Evolutionary conservation across 768 basidiomycete species (phyloP), one percentile per base, ranked within the genome.

Genomic region (Mycena kentingensis): DNA sequence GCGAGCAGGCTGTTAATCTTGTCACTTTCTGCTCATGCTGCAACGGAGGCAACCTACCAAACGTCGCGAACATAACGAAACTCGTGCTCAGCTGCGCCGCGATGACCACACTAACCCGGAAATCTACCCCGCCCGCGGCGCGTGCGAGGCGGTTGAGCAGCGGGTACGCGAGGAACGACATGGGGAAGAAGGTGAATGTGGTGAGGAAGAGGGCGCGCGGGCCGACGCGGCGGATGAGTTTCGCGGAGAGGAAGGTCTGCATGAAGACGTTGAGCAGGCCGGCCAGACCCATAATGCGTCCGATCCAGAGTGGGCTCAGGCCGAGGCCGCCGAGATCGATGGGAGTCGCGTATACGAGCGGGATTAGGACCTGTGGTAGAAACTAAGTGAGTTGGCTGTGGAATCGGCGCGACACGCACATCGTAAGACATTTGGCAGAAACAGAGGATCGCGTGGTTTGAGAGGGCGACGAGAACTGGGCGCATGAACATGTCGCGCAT

Each of bases 261-360:
- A 76, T 66, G 42, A 75, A 25, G 12, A 79, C 77, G 51, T 77
- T 81, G 24, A 73, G 49, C 22, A 80, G 54, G 5, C 81, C 81
- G 51, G 70, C 73, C 8, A 58, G 42, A 10, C 74, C 73, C 44
- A 81, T 72, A 42, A 81, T 76, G 28, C 70, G 67, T 8, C 82
- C 82, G 32, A 84, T 83, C 12, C 60, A 56, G 6, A 72, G 70
- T 4, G 83, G 78, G 24, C 70, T 64, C 27, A 84, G 67, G 11
- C 79, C 80, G 24, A 82, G 73, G 0, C 81, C 81, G 22, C 82
- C 81, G 4, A 74, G 65, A 12, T 64, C 68, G 41, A 75, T 63
- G 3, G 83, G 78, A 0, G 80, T 82, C 19, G 78, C 73, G 46
- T 63, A 65, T 1, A 65, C 45, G 11, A 65, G 55, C 1, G 61